Base-by-base conservation (phyloP, 768 basidiomycete species). In the Rhodosporidiobolus odoratus region DNA sequence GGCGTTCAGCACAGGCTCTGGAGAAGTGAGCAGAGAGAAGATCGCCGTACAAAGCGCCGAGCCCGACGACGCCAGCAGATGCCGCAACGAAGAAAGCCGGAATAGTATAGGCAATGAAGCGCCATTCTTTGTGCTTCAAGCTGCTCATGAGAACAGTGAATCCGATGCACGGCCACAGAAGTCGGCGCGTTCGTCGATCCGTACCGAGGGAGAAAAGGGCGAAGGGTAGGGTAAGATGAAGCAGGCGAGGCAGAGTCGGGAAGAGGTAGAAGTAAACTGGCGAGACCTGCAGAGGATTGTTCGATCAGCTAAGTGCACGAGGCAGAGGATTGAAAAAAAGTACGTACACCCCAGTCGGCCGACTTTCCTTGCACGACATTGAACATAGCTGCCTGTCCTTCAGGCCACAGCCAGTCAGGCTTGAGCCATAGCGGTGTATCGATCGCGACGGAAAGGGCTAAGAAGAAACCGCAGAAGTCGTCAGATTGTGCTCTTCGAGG, bases 101-200 rank as follows among this genome's bases (percentile, higher is more conserved):
- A 0, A 97, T 85, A 25, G 87, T 84, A 77, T 98, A 98, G 13
- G 92, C 84, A 66, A 98, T 82, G 80, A 99, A 99, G 12, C 96
- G 85, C 96, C 96, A 99, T 80, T 99, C 96, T 78, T 99, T 99
- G 80, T 99, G 96, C 0, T 85, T 88, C 2, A 97, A 82, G 38
- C 78, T 82, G 77, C 92, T 93, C 78, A 98, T 85, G 4, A 88
- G 74, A 4, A 77, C 79, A 13, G 91, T 76, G 69, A 88, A 89
- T 1, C 76, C 66, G 8, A 87, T 35, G 4, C 85, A 82, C 0
- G 88, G 85, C 16, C 83, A 58, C 7, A 88, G 79, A 45, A 89
- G 81, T 5, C 80, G 77, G 6, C 84, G 83, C 53, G 86, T 80
- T 15, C 85, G 83, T 15, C 71, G 73, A 72, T 89, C 86, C 23